Base-by-base conservation (phyloP, 192 early-diverging fungal genomes). In the Lobosporangium transversale region DNA sequence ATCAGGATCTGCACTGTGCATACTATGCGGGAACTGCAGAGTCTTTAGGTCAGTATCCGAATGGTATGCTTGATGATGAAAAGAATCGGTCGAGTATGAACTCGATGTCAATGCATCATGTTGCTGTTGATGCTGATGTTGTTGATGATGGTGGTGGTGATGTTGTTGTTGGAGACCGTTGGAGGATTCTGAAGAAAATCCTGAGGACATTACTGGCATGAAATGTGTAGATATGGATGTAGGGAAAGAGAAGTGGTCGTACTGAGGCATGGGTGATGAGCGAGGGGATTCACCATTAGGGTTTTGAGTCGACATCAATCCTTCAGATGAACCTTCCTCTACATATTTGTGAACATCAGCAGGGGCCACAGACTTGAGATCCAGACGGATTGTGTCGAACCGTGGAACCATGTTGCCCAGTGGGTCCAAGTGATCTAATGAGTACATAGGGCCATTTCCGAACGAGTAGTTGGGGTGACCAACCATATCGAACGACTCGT, bases 401-500 rank as follows among this genome's bases (percentile, higher is more conserved):
- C 64, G 56, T 18, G 73, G 73, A 21, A 67, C 65, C 64, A 76
- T 79, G 49, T 24, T 79, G 49, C 55, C 68, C 23, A 76, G 35
- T 14, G 60, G 56, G 14, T 80, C 79, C 6, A 68, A 24, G 26
- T 74, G 69, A 40, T 74, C 69, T 23, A 80, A 42, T 1, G 70
- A 40, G 33, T 70, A 80, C 62, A 80, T 80, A 0, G 69, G 59
- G 55, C 48, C 64, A 47, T 48, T 64, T n/a, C 69, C 62, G 36
- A 73, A 73, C 18, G 59, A 50, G 30, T 70, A 74, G 30, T 44
- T 42, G 2, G 79, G 68, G 23, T 68, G 58, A 15, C 67, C 62
- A 50, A 67, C 73, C 78, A 70, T 80, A 11, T 66, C 78, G 33
- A 70, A 68, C 30, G 61, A 66, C n/a, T 67, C 69, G 21, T 80